phyloP scores from a whole-genome alignment of 805 yeast genomes.

The Schizosaccharomyces cryophilus region DNA sequence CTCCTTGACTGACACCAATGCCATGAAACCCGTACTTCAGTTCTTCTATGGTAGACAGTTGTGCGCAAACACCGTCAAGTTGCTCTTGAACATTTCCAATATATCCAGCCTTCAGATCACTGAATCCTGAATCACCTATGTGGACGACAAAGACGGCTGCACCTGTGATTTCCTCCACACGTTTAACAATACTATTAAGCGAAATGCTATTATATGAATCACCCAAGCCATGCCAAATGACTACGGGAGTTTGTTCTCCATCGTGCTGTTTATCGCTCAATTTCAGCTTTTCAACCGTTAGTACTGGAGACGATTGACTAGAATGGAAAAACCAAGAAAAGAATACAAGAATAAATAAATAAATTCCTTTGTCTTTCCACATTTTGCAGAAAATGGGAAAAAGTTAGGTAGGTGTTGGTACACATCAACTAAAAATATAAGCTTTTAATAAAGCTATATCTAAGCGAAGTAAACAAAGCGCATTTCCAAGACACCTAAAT shows the following conservation, averaged over 20 bases:
- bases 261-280: not conserved
- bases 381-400: too few relatives aligned
- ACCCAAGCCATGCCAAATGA: slow-evolving; percentile 71
- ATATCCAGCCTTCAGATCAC: slow-evolving; percentile 1
- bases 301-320: not conserved
- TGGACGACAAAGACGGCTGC: not conserved
- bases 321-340: too few relatives aligned
- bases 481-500: too few relatives aligned
- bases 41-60: slow-evolving; percentile 22
- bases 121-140: not conserved
- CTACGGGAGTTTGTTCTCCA: slow-evolving; percentile 22
- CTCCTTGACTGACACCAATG: slow-evolving; percentile 67
- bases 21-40: slow-evolving; percentile 38
- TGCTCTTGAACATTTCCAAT: not conserved
- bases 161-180: not conserved
- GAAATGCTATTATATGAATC: slow-evolving; percentile 28
- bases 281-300: not conserved
- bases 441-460: too few relatives aligned
- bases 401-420: too few relatives aligned
- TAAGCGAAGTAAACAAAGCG: too few relatives aligned
- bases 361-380: too few relatives aligned
- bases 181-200: not conserved
- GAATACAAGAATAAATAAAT: too few relatives aligned
- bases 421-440: too few relatives aligned
- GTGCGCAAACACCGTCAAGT: slow-evolving; percentile 29